Percentiles rank a stretch among this genome's conserved stretches.
Evolutionary conservation across 805 yeast species (phyloP).

Genomic region (Candida chauliodis): DNA sequence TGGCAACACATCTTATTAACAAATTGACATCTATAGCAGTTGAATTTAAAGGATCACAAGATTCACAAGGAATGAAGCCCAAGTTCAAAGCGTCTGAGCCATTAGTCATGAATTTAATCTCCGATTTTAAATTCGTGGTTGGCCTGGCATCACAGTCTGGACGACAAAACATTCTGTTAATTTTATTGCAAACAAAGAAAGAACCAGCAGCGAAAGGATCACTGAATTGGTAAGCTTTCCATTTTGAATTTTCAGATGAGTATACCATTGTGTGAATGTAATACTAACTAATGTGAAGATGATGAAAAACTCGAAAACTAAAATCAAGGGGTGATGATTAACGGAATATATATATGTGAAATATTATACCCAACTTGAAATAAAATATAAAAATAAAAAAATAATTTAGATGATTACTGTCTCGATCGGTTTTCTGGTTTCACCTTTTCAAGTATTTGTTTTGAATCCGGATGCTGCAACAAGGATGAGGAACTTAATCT

Average conservation of each 20-base stretch:
- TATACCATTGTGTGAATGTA: conserved; percentile 29
- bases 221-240: conserved; percentile 63
- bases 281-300: not conserved
- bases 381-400: too few relatives aligned
- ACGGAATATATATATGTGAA: not conserved
- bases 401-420: too few relatives aligned
- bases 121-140: conserved; percentile 39
- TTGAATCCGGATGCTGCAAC: too few relatives aligned
- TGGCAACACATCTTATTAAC: conserved; percentile 47
- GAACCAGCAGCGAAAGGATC: conserved; percentile 64
- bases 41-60: conserved; percentile 50
- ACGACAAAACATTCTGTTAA: conserved; percentile 49
- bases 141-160: conserved; percentile 62
- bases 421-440: too few relatives aligned
- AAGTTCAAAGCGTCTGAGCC: conserved; percentile 38
- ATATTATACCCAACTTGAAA: too few relatives aligned
- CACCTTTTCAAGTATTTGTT: too few relatives aligned
- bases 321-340: not conserved
- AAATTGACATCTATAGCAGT: conserved; percentile 46
- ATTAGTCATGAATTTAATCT: conserved; percentile 42
- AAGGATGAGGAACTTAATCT: too few relatives aligned
- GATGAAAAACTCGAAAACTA: not conserved
- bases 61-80: conserved; percentile 51
- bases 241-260: conserved; percentile 43
- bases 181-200: conserved; percentile 50